Evolutionary conservation across 1,284 basidiomycete species (phyloP).

Genomic region (Papiliotrema nemorosa): DNA sequence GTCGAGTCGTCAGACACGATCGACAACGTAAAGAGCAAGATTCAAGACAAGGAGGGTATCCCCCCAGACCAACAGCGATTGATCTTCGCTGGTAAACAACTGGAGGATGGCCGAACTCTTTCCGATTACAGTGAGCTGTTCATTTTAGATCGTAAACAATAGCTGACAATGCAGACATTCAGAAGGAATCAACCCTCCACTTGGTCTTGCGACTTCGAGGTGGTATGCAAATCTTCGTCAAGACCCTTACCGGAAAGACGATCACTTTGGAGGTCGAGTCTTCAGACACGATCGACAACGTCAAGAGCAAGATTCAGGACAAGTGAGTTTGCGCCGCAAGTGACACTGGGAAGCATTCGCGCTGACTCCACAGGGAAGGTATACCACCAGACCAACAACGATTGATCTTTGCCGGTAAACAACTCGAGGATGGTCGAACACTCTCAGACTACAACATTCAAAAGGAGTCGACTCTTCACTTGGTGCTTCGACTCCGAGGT

Average conservation of each 20-base stretch:
- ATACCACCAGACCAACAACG: constrained; percentile 57
- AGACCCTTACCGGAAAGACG: constrained; percentile 55
- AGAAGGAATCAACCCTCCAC: constrained; percentile 99
- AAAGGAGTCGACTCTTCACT: constrained; percentile 98
- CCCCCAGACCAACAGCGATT: neutral
- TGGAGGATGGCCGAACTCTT: neutral
- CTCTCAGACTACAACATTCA: constrained; percentile 97
- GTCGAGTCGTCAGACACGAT: constrained; percentile 60
- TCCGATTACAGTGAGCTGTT: constrained; percentile 29
- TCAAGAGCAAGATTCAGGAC: constrained; percentile 59
- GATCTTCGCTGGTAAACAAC: neutral
- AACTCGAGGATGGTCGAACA: constrained; percentile 94
- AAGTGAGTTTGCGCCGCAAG: constrained; percentile 90
- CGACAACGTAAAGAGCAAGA: constrained; percentile 60
- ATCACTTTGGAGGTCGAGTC: constrained; percentile 60
- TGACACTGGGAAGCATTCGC: neutral
- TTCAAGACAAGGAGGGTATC: constrained; percentile 53
- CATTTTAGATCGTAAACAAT: constrained; percentile 40
- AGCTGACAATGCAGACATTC: constrained; percentile 61
- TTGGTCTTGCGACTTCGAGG: constrained; percentile 96
- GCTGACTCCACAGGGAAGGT: too few species aligned
- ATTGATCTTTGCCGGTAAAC: constrained; percentile 82
- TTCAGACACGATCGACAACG: constrained; percentile 61
- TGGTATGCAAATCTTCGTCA: constrained; percentile 60
- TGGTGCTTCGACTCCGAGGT: constrained; percentile 95